Conservation (phyloP, 2,329 filamentous ascomycete genomes). For the Talaromyces sp. region DNA sequence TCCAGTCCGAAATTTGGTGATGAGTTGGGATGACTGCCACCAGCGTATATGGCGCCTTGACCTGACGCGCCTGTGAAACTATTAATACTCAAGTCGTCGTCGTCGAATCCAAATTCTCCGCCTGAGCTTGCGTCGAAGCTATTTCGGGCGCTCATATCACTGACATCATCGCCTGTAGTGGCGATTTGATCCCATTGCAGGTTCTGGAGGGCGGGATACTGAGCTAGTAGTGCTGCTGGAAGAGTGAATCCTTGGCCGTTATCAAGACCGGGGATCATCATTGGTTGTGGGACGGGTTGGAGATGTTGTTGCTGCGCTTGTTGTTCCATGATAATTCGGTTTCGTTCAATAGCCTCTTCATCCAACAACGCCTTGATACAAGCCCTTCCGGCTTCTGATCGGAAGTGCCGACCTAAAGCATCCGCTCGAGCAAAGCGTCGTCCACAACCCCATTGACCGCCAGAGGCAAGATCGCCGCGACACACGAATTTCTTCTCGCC, state of each 20-base stretch:
- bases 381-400: constrained; percentile 89
- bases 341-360: constrained; percentile 82
- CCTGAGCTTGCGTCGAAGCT: constrained; percentile 48
- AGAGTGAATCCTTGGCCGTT: constrained; percentile 64
- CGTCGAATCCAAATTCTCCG: constrained; percentile 43
- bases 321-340: constrained; percentile 71
- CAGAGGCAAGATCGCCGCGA: constrained; percentile 80
- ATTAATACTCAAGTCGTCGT: constrained; percentile 36
- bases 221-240: constrained; percentile 82
- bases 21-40: constrained; percentile 5
- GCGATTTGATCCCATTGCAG: constrained; percentile 82
- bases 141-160: constrained; percentile 63
- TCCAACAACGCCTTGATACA: constrained; percentile 97
- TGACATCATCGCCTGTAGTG: constrained; percentile 54
- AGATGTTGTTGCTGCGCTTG: constrained; percentile 59
- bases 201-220: constrained; percentile 88
- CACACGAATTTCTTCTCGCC: constrained; percentile 99
- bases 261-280: constrained; percentile 60
- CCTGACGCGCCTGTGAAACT: constrained; percentile 26
- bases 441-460: constrained; percentile 87
- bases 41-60: constrained; percentile 31
- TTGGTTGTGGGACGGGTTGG: constrained; percentile 55
- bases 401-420: constrained; percentile 88
- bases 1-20: constrained; percentile 32
- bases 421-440: constrained; percentile 92